phyloP scores from a whole-genome alignment of 129 eudicot species.

The Oenanthe sinensis region DNA sequence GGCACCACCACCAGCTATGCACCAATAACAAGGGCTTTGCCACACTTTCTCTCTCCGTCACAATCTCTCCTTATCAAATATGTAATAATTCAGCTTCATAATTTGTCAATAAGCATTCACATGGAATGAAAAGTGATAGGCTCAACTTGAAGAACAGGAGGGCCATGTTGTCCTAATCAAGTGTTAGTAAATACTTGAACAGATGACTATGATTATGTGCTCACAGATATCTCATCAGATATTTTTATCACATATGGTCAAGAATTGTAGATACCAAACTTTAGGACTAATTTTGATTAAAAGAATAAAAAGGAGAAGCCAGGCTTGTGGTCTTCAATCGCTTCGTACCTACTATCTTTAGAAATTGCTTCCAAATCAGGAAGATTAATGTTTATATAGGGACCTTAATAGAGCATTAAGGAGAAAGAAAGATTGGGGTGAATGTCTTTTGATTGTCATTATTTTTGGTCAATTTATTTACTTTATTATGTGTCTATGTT shows the following conservation, averaged over 20 bases:
- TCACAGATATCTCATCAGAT: background rate
- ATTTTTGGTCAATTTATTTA: background rate
- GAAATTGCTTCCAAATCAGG: background rate
- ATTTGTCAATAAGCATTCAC: conserved; percentile 9
- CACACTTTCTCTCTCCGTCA: background rate
- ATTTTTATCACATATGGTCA: background rate
- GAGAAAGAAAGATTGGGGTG: background rate
- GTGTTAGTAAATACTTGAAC: conserved; percentile 5
- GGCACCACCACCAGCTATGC: conserved; percentile 86
- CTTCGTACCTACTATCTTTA: background rate
- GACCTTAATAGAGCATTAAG: background rate
- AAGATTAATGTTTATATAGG: background rate
- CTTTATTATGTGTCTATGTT: background rate
- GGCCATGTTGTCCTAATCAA: conserved; percentile 12
- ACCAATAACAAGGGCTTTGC: conserved; percentile 26
- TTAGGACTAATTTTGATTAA: background rate
- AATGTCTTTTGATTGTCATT: background rate
- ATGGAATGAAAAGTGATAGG: conserved; percentile 9
- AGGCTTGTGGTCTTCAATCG: background rate
- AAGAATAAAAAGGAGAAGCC: background rate
- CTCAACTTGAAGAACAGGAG: conserved; percentile 1
- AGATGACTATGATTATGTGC: background rate
- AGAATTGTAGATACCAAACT: conserved; percentile 4
- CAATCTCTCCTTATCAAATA: conserved; percentile 3
- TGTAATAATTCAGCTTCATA: conserved; percentile 12